Evolutionary conservation across 495 filamentous ascomycete species (phyloP), one percentile per base, ranked within the genome.

Genomic region (Penicillium robsamsonii): DNA sequence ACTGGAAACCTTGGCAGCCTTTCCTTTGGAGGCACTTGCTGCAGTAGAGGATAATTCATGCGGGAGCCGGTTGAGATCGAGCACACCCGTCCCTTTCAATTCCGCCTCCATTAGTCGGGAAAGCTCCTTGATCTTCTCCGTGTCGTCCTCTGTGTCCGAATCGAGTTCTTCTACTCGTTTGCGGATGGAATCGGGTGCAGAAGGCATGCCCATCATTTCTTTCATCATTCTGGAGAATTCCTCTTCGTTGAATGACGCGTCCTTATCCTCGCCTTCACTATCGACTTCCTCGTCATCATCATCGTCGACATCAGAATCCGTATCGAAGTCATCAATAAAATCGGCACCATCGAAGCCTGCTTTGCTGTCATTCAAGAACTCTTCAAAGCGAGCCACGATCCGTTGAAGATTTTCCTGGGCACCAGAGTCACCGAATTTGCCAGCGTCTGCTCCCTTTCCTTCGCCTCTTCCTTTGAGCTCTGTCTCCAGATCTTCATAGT

Each of bases 151-250:
- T 20, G 70, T 71, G n/a, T 72, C 70, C 18, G 61, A 57, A 13
- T 78, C 80, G 9, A 82, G 37, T 41, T 84, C 81, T 59, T 81
- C 62, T 13, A 79, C 66, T 55, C 66, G 68, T 29, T 69, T 71
- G 31, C 64, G 63, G 41, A 70, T 54, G 8, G 61, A 62, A 27
- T 69, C 72, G 5, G 72, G 38, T 45, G 52, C 58, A 46, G 70
- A 64, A 15, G 90, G 87, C 70, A 95, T 77, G 11, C 90, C 90
- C 89, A 94, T 94, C 89, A 96, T 96, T 67, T 96, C 91, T 51
- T 86, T 84, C 91, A 97, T 96, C 86, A 96, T 89, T 46, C 65
- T 77, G 17, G 86, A 76, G 63, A 96, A 96, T 57, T 92, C 88
- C 25, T 86, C 84, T 71, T 96, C 92, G 62, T 96, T 84, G 59